Evolutionary conservation across 73 alveolate genomes (phyloP).

Genomic region (Paramecium bursaria): DNA sequence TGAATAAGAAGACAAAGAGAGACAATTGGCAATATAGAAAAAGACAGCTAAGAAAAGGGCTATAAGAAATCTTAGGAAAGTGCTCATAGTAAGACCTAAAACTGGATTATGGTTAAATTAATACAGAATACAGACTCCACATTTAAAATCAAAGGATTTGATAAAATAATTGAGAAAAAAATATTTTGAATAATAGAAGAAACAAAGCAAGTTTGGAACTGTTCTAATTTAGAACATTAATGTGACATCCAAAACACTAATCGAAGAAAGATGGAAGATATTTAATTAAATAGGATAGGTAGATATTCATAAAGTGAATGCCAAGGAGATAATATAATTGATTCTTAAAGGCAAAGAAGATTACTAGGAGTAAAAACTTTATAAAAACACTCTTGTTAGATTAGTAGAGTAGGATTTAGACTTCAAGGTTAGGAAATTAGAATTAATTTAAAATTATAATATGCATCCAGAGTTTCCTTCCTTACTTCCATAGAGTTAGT

Average conservation of each 20-base stretch:
- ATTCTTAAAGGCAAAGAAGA: background rate
- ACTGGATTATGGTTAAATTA: constrained; percentile 54
- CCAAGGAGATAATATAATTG: constrained; percentile 15
- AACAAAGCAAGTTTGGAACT: background rate
- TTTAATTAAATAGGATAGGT: constrained; percentile 6
- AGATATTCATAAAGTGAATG: constrained; percentile 8
- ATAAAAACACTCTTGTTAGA: constrained; percentile 22
- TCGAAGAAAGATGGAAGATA: constrained; percentile 22
- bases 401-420: background rate
- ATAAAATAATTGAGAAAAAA: constrained; percentile 2
- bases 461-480: constrained; percentile 30
- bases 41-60: constrained; percentile 29
- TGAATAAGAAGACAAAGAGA: constrained; percentile 18
- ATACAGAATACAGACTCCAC: constrained; percentile 17
- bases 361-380: background rate
- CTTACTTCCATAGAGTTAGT: background rate
- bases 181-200: background rate
- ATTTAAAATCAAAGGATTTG: constrained; percentile 17
- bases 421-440: constrained; percentile 2
- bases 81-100: background rate
- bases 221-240: constrained; percentile 6
- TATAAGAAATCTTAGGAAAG: background rate
- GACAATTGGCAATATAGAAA: background rate
- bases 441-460: background rate
- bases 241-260: background rate